phyloP scores from a whole-genome alignment of 495 filamentous ascomycete genomes.

The Talaromyces thailandensis region DNA sequence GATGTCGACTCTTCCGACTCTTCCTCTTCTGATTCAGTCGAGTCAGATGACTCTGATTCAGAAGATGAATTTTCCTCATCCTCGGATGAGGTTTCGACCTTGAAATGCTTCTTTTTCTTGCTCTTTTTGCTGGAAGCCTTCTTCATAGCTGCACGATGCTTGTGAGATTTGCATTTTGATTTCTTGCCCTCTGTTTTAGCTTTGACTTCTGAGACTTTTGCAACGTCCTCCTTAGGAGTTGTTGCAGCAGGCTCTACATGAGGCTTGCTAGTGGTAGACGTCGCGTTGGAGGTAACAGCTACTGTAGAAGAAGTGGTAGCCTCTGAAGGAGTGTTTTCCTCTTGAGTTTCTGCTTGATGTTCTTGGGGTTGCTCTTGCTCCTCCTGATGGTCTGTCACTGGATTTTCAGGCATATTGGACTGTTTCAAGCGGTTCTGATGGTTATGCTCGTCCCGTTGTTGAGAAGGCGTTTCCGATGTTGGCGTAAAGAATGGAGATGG shows the following conservation, averaged over 20 bases:
- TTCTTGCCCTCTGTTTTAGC: background rate
- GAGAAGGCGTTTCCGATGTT: background rate
- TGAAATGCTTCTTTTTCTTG: slow-evolving; percentile 25
- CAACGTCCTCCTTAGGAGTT: slow-evolving; percentile 19
- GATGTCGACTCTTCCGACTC: slow-evolving; percentile 19
- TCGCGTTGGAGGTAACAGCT: background rate
- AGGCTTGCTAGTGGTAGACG: slow-evolving; percentile 15
- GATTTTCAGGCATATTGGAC: slow-evolving; percentile 3
- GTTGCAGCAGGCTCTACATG: slow-evolving; percentile 17
- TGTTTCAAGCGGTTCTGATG: background rate
- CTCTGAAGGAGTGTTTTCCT: background rate
- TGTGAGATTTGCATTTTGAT: background rate
- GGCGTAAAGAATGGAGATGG: slow-evolving; percentile 5
- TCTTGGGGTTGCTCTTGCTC: background rate
- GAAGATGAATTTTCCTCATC: slow-evolving; percentile 17
- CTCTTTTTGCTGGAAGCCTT: slow-evolving; percentile 31
- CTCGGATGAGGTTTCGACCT: slow-evolving; percentile 17
- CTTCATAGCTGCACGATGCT: slow-evolving; percentile 12
- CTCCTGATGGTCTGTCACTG: background rate
- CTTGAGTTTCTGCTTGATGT: background rate
- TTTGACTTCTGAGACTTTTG: slow-evolving; percentile 9
- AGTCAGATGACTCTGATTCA: slow-evolving; percentile 13
- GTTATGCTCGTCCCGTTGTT: background rate
- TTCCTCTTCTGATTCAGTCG: slow-evolving; percentile 14
- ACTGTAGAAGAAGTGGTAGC: background rate